Evolutionary conservation across 345 rosid species (phyloP).

Genomic region (Moringa oleifera): DNA sequence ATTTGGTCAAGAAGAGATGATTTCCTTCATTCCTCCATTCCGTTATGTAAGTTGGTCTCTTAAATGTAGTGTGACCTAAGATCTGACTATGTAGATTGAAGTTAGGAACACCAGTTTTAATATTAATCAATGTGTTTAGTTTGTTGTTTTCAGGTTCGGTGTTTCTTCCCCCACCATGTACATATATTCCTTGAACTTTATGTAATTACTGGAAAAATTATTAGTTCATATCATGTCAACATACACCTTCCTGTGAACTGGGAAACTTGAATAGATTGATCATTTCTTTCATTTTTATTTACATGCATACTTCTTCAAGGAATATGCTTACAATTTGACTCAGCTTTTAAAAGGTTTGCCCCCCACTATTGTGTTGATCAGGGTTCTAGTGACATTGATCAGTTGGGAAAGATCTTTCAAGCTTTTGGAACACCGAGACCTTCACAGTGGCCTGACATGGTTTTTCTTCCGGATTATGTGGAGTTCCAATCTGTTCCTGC

Average conservation of each 20-base stretch:
- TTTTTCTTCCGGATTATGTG: conserved; percentile 51
- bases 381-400: conserved; percentile 58
- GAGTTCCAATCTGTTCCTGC: conserved; percentile 38
- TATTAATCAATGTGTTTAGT: not conserved
- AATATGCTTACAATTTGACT: not conserved
- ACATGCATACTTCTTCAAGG: not conserved
- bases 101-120: not conserved
- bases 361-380: conserved; percentile 5
- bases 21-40: not conserved
- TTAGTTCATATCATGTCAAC: not conserved
- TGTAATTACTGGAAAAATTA: not conserved
- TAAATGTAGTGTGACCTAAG: not conserved
- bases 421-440: conserved; percentile 54
- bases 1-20: no score
- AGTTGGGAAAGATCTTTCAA: conserved; percentile 51
- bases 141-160: not conserved
- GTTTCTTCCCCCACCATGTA: not conserved
- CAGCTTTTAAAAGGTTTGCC: not conserved
- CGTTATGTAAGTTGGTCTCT: not conserved
- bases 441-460: conserved; percentile 53
- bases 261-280: not conserved
- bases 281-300: not conserved
- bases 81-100: not conserved
- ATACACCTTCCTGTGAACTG: not conserved
- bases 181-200: not conserved